A percentile compares a stretch with the other conserved stretches of the same genome.
Conservation (phyloP, 257 asterid species). For the Ehretia macrophylla region DNA sequence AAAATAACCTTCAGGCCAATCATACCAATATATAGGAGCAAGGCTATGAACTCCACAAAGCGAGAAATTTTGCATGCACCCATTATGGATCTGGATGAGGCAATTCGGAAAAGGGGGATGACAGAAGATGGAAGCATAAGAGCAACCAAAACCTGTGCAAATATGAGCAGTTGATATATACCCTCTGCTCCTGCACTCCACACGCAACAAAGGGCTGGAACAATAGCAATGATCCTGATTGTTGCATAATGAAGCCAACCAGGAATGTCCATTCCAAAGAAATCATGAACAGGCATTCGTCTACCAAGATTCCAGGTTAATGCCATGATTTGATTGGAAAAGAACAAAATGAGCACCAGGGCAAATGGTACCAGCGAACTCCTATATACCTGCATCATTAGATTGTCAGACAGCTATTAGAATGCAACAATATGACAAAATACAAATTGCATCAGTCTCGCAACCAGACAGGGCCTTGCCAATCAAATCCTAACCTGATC, state of each 20-base stretch:
- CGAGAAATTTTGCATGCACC: constrained; percentile 59
- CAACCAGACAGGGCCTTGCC: neutral
- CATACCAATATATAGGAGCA: constrained; percentile 59
- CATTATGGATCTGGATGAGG: constrained; percentile 84
- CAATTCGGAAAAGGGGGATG: constrained; percentile 79
- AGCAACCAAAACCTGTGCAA: constrained; percentile 77
- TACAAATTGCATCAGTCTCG: neutral
- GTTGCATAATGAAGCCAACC: constrained; percentile 94
- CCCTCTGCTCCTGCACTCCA: constrained; percentile 93
- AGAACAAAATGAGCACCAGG: constrained; percentile 48
- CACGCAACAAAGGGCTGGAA: constrained; percentile 79
- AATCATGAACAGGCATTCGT: constrained; percentile 47
- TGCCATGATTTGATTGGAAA: constrained; percentile 73
- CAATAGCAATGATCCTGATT: constrained; percentile 68
- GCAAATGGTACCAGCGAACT: constrained; percentile 59
- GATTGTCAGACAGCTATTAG: constrained; percentile 12
- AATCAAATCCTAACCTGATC: constrained; percentile 65
- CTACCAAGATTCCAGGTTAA: constrained; percentile 78
- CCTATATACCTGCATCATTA: constrained; percentile 61
- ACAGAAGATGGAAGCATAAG: constrained; percentile 93
- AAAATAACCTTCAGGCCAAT: constrained; percentile 70
- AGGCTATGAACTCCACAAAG: constrained; percentile 51
- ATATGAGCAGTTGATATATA: constrained; percentile 73
- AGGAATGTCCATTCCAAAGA: constrained; percentile 77
- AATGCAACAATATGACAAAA: too few relatives aligned